Conservation (phyloP, 768 basidiomycete species). For the Calocybe indica region DNA sequence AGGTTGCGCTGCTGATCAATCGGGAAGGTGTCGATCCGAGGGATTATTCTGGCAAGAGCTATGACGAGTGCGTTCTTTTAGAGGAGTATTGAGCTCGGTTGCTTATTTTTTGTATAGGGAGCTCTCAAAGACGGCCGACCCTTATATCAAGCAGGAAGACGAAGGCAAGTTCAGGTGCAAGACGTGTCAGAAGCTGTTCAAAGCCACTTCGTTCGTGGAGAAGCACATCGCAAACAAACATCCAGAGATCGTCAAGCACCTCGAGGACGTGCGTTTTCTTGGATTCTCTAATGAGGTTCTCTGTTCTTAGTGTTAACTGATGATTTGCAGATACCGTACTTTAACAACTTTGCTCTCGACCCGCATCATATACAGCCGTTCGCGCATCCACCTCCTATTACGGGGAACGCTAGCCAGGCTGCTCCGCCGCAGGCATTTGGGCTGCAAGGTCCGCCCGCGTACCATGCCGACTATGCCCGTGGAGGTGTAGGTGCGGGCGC, state of each 20-base stretch:
- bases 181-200: conserved; percentile 95
- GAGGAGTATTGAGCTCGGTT: not conserved
- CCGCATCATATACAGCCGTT: conserved; percentile 89
- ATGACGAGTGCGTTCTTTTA: conserved; percentile 63
- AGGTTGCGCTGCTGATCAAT: conserved; percentile 76
- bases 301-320: conserved; percentile 8
- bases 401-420: conserved; percentile 60
- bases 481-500: conserved; percentile 25
- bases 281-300: not conserved
- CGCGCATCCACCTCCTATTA: conserved; percentile 64
- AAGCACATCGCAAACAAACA: conserved; percentile 98
- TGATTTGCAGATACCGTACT: conserved; percentile 64
- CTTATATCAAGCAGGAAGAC: conserved; percentile 89
- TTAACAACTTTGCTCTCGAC: conserved; percentile 96
- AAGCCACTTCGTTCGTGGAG: conserved; percentile 93
- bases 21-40: conserved; percentile 76
- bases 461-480: conserved; percentile 31
- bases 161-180: conserved; percentile 97
- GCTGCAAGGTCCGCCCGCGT: conserved; percentile 54
- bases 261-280: conserved; percentile 67
- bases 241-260: conserved; percentile 70
- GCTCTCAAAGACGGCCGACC: conserved; percentile 70
- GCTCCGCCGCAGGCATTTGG: conserved; percentile 86
- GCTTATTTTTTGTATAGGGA: conserved; percentile 47
- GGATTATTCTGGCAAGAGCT: conserved; percentile 84